A percentile compares a stretch with the other conserved stretches of the same genome.
Conservation (phyloP, 2,329 filamentous ascomycete genomes). For the Aureobasidium pullulans region DNA sequence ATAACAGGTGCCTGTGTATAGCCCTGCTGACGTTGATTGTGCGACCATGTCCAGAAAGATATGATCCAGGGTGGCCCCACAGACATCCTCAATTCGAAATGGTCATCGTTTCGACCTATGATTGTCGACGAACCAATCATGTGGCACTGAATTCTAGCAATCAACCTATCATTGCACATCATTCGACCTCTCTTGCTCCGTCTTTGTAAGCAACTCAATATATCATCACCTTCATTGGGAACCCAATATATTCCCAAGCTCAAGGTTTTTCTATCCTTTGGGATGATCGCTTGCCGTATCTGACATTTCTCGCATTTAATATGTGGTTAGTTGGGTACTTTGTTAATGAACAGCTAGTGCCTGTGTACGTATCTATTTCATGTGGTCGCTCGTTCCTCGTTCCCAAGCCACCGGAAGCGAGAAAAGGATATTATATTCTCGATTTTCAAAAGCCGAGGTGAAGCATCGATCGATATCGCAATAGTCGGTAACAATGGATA, state of each 20-base stretch:
- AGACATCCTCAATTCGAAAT: too few species aligned
- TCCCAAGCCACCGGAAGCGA: neutral
- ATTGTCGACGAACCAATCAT: neutral
- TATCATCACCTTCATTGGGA: neutral
- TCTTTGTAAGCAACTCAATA: neutral
- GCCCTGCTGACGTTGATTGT: too few species aligned
- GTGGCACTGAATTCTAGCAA: neutral
- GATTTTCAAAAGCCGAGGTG: neutral
- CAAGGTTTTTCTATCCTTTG: neutral
- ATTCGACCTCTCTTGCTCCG: neutral
- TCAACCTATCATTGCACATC: neutral
- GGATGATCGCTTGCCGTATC: constrained; percentile 4
- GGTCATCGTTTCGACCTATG: too few species aligned
- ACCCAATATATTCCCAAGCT: constrained; percentile 1
- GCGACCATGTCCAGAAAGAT: too few species aligned
- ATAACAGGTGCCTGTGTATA: too few species aligned
- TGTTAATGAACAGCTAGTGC: neutral
- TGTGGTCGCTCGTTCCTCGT: neutral
- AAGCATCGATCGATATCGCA: neutral
- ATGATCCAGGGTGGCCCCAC: too few species aligned
- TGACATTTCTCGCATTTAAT: constrained; percentile 7
- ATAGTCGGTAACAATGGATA: neutral
- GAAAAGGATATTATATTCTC: neutral
- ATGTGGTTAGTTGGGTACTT: neutral
- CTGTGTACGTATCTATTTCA: neutral